Percentiles rank a stretch among this genome's conserved stretches.
Evolutionary conservation across 169 alveolate genomes (phyloP).

Genomic region (Plasmodium gaboni): DNA sequence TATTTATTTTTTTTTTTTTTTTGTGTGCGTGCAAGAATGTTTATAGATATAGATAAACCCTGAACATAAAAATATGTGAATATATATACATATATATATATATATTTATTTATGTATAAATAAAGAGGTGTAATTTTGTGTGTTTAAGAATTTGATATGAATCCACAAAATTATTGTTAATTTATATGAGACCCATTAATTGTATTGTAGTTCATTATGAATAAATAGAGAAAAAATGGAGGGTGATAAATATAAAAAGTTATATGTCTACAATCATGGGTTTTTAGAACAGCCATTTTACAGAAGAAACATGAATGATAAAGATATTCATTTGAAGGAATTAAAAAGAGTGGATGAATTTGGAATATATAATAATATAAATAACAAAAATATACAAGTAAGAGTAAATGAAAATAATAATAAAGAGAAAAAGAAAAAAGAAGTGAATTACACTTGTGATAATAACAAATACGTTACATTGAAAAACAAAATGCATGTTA

Average conservation of each 20-base stretch:
- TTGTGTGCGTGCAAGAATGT: conserved; percentile 8
- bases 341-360: not conserved
- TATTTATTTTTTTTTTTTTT: not conserved
- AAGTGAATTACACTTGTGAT: too few species aligned
- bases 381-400: not conserved
- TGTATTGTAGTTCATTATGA: not conserved
- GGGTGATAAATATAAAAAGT: conserved; percentile 4
- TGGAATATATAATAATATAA: not conserved
- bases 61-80: not conserved
- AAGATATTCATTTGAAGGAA: not conserved
- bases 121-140: too few species aligned
- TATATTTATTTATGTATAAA: not conserved
- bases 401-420: not conserved
- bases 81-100: not conserved
- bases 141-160: not conserved
- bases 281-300: not conserved
- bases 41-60: not conserved
- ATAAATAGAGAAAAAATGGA: conserved; percentile 13
- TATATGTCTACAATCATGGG: conserved; percentile 31
- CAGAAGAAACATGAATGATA: not conserved
- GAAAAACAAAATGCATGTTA: too few species aligned
- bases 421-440: too few species aligned
- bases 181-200: too few species aligned
- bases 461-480: too few species aligned
- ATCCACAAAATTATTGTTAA: not conserved